Evolutionary conservation across 495 filamentous ascomycete genomes (phyloP).

Genomic region (Xylaria intraflava): DNA sequence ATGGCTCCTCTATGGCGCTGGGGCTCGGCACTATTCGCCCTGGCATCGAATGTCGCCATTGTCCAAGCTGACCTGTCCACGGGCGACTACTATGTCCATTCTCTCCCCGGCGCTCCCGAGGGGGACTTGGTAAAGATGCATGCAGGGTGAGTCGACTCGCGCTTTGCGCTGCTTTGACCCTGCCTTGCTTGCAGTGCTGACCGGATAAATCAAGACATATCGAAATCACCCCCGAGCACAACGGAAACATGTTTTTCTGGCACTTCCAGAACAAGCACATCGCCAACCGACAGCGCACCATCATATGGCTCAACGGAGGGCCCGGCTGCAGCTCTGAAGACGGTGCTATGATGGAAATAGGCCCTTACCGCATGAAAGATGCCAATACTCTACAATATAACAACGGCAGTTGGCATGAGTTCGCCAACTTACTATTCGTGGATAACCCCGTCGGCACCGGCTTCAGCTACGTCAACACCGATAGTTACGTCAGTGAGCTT

Average conservation of each 20-base stretch:
- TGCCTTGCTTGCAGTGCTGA: conserved; percentile 22
- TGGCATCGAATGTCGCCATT: conserved; percentile 28
- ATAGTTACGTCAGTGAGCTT: conserved; percentile 78
- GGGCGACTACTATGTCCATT: conserved; percentile 83
- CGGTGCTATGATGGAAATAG: conserved; percentile 95
- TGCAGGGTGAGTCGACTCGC: conserved; percentile 67
- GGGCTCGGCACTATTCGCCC: conserved; percentile 29
- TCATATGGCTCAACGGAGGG: conserved; percentile 96
- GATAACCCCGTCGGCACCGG: conserved; percentile 96
- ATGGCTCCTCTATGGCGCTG: conserved; percentile 29
- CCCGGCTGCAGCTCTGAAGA: conserved; percentile 97
- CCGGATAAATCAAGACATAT: conserved; percentile 58
- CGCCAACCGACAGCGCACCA: conserved; percentile 81
- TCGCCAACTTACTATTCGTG: conserved; percentile 91
- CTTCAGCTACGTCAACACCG: conserved; percentile 86
- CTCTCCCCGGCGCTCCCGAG: conserved; percentile 76
- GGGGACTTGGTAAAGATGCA: conserved; percentile 90
- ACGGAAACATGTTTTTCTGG: conserved; percentile 98
- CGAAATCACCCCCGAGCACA: conserved; percentile 72
- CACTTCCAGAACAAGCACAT: conserved; percentile 93
- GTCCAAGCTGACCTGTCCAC: conserved; percentile 44
- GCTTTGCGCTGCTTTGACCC: conserved; percentile 1
- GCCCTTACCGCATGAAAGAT: conserved; percentile 82
- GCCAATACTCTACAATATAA: conserved; percentile 69
- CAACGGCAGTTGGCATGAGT: conserved; percentile 92